Percentiles rank a stretch among this genome's conserved stretches.
Evolutionary conservation across 257 asterid species (phyloP).

Genomic region (Echium plantagineum): DNA sequence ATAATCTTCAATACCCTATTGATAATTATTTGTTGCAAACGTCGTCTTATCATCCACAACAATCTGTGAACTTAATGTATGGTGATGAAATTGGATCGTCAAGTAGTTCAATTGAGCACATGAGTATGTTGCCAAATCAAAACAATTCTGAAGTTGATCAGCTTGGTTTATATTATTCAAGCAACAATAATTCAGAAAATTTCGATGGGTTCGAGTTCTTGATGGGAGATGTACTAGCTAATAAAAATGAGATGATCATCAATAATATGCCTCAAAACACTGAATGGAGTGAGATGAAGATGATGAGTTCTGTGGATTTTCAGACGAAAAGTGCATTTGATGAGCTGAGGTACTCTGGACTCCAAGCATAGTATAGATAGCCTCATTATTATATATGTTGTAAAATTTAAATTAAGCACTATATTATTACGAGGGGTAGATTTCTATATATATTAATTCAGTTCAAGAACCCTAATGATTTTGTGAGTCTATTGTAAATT

Average conservation of each 20-base stretch:
- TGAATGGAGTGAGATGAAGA: constrained; percentile 28
- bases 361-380: constrained; percentile 1
- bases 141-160: constrained; percentile 12
- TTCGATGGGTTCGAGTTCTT: constrained; percentile 45
- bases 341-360: constrained; percentile 22
- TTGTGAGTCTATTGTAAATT: constrained; percentile 1
- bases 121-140: constrained; percentile 6
- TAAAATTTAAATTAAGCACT: constrained; percentile 10
- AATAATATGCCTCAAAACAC: constrained; percentile 2
- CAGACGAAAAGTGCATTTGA: constrained; percentile 17
- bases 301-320: constrained; percentile 30
- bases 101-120: constrained; percentile 2
- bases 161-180: constrained; percentile 15
- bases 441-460: background rate
- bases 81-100: constrained; percentile 12
- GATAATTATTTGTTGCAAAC: constrained; percentile 14
- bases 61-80: constrained; percentile 15
- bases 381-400: constrained; percentile 13
- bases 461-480: constrained; percentile 32
- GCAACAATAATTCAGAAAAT: constrained; percentile 21
- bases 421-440: background rate
- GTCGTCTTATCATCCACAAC: background rate
- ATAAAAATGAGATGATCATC: constrained; percentile 3
- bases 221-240: constrained; percentile 23
- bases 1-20: constrained; percentile 13